These are phyloP conservation scores for Leonotis leonurus DNA, from an alignment of 257 asterid genomes.

Conservation along the genomic window DNA sequence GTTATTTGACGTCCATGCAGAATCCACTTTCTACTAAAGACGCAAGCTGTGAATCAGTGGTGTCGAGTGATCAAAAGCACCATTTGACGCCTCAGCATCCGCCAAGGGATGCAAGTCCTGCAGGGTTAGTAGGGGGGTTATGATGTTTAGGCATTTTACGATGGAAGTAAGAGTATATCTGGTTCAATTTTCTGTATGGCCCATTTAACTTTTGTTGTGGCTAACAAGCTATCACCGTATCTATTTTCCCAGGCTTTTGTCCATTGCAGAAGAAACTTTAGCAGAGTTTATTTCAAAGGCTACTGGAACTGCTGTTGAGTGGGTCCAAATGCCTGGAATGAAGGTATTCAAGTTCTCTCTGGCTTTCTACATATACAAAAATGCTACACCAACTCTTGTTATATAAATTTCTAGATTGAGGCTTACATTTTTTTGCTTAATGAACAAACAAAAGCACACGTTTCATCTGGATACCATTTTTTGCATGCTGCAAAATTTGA, in stretches of 20 bases:
- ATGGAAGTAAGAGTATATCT: constrained; percentile 10
- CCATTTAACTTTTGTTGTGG: constrained; percentile 14
- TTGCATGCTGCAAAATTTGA: background rate
- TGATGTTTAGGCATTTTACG: constrained; percentile 42
- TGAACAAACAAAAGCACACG: background rate
- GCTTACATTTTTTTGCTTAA: background rate
- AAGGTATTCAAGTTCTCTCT: constrained; percentile 40
- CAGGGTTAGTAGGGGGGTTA: constrained; percentile 67
- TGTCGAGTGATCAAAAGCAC: constrained; percentile 82
- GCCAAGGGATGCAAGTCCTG: constrained; percentile 97
- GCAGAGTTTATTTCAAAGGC: constrained; percentile 95
- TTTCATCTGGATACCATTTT: too few species aligned
- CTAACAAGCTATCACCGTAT: constrained; percentile 27
- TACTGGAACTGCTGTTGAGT: constrained; percentile 96
- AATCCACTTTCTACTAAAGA: constrained; percentile 64
- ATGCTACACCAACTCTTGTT: background rate
- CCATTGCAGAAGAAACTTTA: constrained; percentile 97
- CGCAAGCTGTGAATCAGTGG: constrained; percentile 87
- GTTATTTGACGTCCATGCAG: constrained; percentile 26
- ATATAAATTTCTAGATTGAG: background rate
- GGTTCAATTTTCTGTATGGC: constrained; percentile 18
- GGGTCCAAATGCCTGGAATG: constrained; percentile 99
- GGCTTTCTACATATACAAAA: background rate
- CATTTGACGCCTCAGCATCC: constrained; percentile 82
- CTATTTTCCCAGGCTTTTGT: constrained; percentile 62